Evolutionary conservation across 2,329 filamentous ascomycete species (phyloP).

Genomic region (Aspergillus transmontanensis): DNA sequence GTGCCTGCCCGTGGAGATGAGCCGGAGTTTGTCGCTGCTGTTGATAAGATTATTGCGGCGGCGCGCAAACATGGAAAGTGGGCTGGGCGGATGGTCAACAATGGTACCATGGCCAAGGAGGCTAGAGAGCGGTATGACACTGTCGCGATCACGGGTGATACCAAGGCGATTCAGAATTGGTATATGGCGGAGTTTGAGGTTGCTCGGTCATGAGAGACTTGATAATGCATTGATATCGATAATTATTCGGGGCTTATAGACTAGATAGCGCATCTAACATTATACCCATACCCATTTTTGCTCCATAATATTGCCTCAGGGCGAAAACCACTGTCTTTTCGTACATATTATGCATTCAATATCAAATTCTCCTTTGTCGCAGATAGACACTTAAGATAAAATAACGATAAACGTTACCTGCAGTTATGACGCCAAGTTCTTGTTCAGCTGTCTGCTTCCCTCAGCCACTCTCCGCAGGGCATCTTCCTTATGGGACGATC

Average conservation of each 20-base stretch:
- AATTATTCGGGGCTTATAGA: neutral
- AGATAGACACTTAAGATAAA: neutral
- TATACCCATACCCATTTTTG: neutral
- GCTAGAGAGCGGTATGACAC: constrained; percentile 44
- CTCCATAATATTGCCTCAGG: too few species aligned
- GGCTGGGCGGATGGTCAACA: constrained; percentile 56
- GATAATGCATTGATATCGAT: neutral
- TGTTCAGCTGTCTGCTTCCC: too few species aligned
- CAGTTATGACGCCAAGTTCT: too few species aligned
- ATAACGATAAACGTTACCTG: neutral
- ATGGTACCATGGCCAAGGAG: constrained; percentile 47
- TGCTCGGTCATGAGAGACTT: neutral
- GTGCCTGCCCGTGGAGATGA: constrained; percentile 57
- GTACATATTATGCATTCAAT: too few species aligned
- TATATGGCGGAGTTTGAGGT: constrained; percentile 41
- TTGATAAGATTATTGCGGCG: constrained; percentile 60
- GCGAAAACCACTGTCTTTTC: neutral
- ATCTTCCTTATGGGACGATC: too few species aligned
- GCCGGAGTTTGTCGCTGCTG: constrained; percentile 61
- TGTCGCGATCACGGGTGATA: constrained; percentile 50
- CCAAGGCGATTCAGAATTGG: constrained; percentile 54
- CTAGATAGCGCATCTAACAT: neutral
- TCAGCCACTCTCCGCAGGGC: too few species aligned
- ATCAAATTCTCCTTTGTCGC: neutral
- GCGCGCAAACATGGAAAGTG: constrained; percentile 66